Evolutionary conservation across 108 stramenopile genomes (phyloP).

Genomic region (Skeletonema menzelii): DNA sequence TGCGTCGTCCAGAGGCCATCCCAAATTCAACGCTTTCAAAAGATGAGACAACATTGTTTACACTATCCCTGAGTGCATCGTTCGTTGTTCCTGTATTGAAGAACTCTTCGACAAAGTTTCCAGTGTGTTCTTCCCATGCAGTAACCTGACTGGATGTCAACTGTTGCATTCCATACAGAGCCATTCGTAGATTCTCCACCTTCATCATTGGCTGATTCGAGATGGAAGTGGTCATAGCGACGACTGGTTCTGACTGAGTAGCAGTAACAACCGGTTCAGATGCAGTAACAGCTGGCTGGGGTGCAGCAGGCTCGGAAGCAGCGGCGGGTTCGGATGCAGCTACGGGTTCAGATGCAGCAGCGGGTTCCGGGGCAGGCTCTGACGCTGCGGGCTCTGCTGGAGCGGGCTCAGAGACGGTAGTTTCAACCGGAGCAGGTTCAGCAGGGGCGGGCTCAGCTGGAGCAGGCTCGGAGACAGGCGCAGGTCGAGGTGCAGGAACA

Average conservation of each 20-base stretch:
- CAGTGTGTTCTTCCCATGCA: constrained; percentile 33
- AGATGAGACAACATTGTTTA: background rate
- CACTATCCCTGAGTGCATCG: background rate
- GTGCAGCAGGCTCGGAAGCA: constrained; percentile 3
- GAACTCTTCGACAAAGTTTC: constrained; percentile 1
- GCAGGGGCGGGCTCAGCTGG: constrained; percentile 4
- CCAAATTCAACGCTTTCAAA: background rate
- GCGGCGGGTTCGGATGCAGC: constrained; percentile 1
- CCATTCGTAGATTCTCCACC: constrained; percentile 38
- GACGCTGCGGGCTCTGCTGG: background rate
- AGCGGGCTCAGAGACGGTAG: background rate
- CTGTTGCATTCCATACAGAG: constrained; percentile 27
- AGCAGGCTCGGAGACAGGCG: background rate
- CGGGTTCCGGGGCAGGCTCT: constrained; percentile 2
- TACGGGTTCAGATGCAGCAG: background rate
- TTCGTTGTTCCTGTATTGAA: background rate
- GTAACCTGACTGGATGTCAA: constrained; percentile 22
- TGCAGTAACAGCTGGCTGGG: background rate
- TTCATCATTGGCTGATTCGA: constrained; percentile 8
- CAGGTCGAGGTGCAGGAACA: background rate
- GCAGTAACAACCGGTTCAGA: background rate
- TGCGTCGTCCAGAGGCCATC: constrained; percentile 1
- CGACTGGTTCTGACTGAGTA: too few relatives aligned
- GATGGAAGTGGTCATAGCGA: constrained; percentile 1
- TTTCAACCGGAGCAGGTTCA: background rate